Evolutionary conservation across 1,284 basidiomycete species (phyloP), one percentile per base, ranked within the genome.

Genomic region (Cryptococcus sp.): DNA sequence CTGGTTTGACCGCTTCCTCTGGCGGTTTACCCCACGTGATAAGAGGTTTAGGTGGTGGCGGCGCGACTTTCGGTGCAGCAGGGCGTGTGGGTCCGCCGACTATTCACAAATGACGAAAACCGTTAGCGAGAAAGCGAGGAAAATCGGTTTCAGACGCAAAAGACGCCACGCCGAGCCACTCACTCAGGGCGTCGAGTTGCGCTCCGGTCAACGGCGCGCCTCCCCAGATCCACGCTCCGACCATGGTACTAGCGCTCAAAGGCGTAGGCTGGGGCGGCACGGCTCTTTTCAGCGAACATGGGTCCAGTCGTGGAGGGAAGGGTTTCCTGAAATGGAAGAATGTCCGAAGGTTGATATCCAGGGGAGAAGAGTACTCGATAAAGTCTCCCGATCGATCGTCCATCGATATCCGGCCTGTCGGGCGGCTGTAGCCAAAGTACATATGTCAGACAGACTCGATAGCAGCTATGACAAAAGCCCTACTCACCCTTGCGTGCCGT

Each of bases 271-370:
- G 76, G 4, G 73, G 45, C 6, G 75, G 74, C 1, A 76, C 47
- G 0, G 70, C 62, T 19, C 58, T 62, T 45, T 73, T 75, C 44
- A 71, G 45, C 1, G 59, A 53, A 41, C 70, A 72, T 11, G 76
- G 74, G 54, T 77, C 76, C 16, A 77, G 53, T 17, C 76, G 62
- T 0, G 79, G 78, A 5, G 74, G 73, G 35, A 76, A 68, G 5
- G 79, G 78, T 64, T 80, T 79, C 47, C 75, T 70, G 63, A 76
- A 75, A 56, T 76, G 66, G 73, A 80, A 79, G n/a, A 80, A 61
- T 3, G 79, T 79, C n/a, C 74, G 71, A 8, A 79, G 69, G 27
- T 74, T 63, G 45, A 80, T 75, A 54, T 77, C 76, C 19, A 76
- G 57, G 5, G 78, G 77, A 2, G 66, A 64, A 15, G 57, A 58